These are phyloP conservation scores for Pseudogymnoascus sp. DNA, from an alignment of 2,329 filamentous ascomycete genomes.

Conservation along the genomic window DNA sequence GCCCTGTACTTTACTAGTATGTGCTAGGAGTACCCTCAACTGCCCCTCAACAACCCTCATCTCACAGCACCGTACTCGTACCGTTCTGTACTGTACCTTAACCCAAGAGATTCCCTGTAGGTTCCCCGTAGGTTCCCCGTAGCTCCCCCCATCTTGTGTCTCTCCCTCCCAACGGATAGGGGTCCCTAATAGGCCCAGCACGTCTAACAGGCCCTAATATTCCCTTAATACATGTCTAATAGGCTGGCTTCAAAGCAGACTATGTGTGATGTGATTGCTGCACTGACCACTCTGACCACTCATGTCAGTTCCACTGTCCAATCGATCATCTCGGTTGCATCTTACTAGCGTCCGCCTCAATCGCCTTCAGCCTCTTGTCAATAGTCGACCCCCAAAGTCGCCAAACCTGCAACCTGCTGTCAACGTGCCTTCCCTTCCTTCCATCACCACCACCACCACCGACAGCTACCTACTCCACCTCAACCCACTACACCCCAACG, in stretches of 20 bases:
- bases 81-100: neutral
- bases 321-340: slow-evolving; percentile 11
- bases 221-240: slow-evolving; percentile 4
- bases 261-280: slow-evolving; percentile 10
- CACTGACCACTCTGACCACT: slow-evolving; percentile 9
- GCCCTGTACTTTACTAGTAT: neutral
- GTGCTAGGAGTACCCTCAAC: too few species aligned
- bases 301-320: slow-evolving; percentile 6
- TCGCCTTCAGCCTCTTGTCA: slow-evolving; percentile 11
- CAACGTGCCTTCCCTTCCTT: neutral
- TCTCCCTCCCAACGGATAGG: neutral
- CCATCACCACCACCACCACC: neutral
- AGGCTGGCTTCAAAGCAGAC: neutral
- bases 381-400: neutral
- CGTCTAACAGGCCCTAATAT: neutral
- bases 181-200: neutral
- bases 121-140: neutral
- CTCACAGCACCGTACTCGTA: neutral
- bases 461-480: neutral
- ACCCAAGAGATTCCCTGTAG: too few species aligned
- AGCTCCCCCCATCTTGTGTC: neutral
- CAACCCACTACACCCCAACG: neutral
- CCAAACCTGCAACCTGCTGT: neutral
- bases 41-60: neutral
- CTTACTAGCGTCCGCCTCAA: slow-evolving; percentile 9